Evolutionary conservation across 129 eudicot species (phyloP).

Genomic region (Chrysanthemum lavandulifolium): DNA sequence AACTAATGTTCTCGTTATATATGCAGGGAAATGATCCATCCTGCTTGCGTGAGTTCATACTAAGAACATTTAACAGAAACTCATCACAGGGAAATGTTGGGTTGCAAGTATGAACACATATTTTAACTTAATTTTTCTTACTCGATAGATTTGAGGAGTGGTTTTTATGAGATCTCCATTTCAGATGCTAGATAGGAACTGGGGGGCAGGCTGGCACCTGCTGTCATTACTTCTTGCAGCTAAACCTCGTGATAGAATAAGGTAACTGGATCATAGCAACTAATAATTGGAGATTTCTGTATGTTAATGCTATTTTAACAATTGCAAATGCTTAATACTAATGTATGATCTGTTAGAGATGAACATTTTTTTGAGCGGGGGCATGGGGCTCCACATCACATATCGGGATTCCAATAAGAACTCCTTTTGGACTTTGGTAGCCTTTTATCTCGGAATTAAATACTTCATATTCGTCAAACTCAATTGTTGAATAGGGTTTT

Average conservation of each 20-base stretch:
- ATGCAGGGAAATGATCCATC: constrained; percentile 93
- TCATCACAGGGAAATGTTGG: constrained; percentile 82
- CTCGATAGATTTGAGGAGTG: constrained; percentile 10
- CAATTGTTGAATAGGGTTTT: no score
- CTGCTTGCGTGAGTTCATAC: constrained; percentile 86
- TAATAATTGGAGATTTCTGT: no score
- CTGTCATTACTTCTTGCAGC: constrained; percentile 79
- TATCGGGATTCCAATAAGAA: no score
- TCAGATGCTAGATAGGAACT: constrained; percentile 97
- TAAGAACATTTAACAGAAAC: constrained; percentile 55
- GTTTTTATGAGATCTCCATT: constrained; percentile 27
- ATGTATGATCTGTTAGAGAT: no score
- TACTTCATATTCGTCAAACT: no score
- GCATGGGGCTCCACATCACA: no score
- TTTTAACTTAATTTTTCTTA: not conserved
- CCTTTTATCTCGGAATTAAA: no score
- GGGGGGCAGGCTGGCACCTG: constrained; percentile 99
- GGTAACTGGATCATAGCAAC: constrained; percentile 36
- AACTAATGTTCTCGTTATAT: constrained; percentile 6
- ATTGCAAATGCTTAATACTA: no score
- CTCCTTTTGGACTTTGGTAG: no score
- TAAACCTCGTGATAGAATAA: constrained; percentile 80
- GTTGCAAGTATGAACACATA: constrained; percentile 60
- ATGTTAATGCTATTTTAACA: no score
- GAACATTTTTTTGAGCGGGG: no score